Evolutionary conservation across 1,284 basidiomycete genomes (phyloP), one percentile per base, ranked within the genome.

Genomic region (Heterobasidion occidentale): DNA sequence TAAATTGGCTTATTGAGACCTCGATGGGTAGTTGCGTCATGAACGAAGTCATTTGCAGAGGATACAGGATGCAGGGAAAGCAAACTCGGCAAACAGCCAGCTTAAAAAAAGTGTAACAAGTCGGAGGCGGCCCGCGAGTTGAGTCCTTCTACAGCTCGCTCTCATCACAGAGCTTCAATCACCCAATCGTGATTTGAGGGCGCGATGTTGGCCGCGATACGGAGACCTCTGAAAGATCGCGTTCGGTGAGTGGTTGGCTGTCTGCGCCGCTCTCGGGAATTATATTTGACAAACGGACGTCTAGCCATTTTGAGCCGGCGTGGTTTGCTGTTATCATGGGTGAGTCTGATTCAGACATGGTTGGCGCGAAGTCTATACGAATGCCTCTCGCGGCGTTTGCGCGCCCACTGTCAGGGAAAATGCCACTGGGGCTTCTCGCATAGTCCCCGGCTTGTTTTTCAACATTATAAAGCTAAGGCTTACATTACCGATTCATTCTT

Each of bases 271-370:
- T 27, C 27, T 27, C 27, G 27, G 27, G 27, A 27, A 27, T 27
- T 36, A 12, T 12, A 34, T 1, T 44, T 33, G 7, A 27, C 27
- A 27, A 27, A 17, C 17, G 8, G 38, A 11, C 3, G n/a, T 50
- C 9, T 36, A 73, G 71, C 46, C 62, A 74, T 59, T 77, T 77
- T 55, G 70, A 77, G 15, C 79, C 80, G 42, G 74, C 74, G 47
- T 77, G 80, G 70, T 81, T 79, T 63, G 72, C 80, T 36, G 72
- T 75, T 20, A 76, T 68, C 34, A 83, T 83, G 80, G 81, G 80
- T 79, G 47, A 58, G 71, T 51, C 17, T 50, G 48, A 20, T 27
- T 27, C 5, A 27, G 27, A 27, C 6, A 27, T 27, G 5, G 27
- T 27, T 6, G 27, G 27, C 27, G 27, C 27, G 27, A 27, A 27